These are phyloP conservation scores for Xylaria sp. DNA, from an alignment of 2,329 filamentous ascomycete genomes.

Conservation along the genomic window DNA sequence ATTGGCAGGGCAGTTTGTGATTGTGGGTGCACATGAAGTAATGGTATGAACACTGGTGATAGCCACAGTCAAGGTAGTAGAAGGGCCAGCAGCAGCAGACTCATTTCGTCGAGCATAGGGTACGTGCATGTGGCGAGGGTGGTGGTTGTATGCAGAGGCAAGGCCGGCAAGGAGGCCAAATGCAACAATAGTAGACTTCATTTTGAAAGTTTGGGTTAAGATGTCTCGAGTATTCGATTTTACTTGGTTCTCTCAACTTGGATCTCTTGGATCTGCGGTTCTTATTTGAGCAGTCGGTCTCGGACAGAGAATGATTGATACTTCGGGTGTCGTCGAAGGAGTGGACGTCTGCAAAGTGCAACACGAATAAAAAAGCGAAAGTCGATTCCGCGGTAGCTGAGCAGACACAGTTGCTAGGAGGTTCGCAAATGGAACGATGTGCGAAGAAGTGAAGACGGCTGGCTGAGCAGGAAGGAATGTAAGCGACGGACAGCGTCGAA, in stretches of 20 bases:
- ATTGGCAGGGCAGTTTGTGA: slow-evolving; percentile 50
- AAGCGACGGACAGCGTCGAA: slow-evolving; percentile 47
- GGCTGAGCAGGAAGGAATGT: slow-evolving; percentile 47
- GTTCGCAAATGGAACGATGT: slow-evolving; percentile 37
- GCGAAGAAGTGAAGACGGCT: slow-evolving; percentile 45
- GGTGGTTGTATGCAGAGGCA: slow-evolving; percentile 48
- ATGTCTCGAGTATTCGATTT: slow-evolving; percentile 3
- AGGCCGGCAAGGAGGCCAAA: slow-evolving; percentile 49
- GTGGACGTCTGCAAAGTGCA: slow-evolving; percentile 47
- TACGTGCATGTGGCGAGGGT: slow-evolving; percentile 48
- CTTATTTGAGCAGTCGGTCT: slow-evolving; percentile 42
- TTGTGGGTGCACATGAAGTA: slow-evolving; percentile 49
- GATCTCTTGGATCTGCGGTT: slow-evolving; percentile 37
- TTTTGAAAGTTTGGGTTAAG: slow-evolving; percentile 37
- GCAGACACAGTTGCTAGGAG: slow-evolving; percentile 46
- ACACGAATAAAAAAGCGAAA: slow-evolving; percentile 50
- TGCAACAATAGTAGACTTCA: slow-evolving; percentile 50
- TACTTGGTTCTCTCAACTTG: slow-evolving; percentile 16
- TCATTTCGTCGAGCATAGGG: slow-evolving; percentile 46
- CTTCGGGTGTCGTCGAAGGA: slow-evolving; percentile 48
- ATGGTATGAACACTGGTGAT: slow-evolving; percentile 48
- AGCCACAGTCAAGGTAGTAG: slow-evolving; percentile 49
- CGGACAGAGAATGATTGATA: slow-evolving; percentile 44
- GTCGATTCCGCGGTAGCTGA: slow-evolving; percentile 50
- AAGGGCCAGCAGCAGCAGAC: slow-evolving; percentile 36